Base-by-base conservation (phyloP, 2,329 filamentous ascomycete genomes). In the Rachicladosporium sp. region DNA sequence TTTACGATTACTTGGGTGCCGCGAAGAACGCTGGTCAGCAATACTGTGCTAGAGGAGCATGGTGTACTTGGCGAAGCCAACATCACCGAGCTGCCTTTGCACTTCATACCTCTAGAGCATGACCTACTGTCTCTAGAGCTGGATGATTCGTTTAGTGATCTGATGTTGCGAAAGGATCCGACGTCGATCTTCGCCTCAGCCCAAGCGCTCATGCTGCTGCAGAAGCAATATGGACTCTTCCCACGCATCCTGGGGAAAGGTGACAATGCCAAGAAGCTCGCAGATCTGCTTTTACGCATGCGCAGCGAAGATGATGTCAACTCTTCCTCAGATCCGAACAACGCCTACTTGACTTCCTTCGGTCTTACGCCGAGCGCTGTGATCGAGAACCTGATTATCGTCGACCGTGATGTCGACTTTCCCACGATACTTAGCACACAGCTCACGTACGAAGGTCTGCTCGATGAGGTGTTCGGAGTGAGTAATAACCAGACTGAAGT, bases 1-100 rank as follows among this genome's bases (percentile, higher is more conserved):
- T 94, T 96, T 58, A 89, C 88, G 46, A 82, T 98, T 51, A 89
- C 95, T 58, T 96, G 91, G 84, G 83, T 93, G 33, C 89, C 93
- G 4, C 78, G 91, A 43, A 82, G 91, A 45, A 96, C 91, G 3
- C 69, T 93, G 40, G 81, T 96, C 40, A 91, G 86, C 50, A 87
- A 96, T 59, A 80, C 87, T 57, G 74, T 96, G 36, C 71, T 98
- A 31, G 91, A 98, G 62, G 87, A 94, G 57, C 82, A 85, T 31
- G 91, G 89, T 21, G 85, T 98, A 10, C 72, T 95, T 36, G 93
- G 91, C 43, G 91, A 98, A 59, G 82, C 88, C 46, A 95, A 78
- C 54, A 81, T 96, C 49, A 74, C 80, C 42, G 88, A 96, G 59
- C 76, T 94, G 41, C 83, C 87, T 1, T 63, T 98, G 6, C 84